Percentiles rank a stretch among this genome's conserved stretches.
phyloP scores from a whole-genome alignment of 2,329 filamentous ascomycete genomes.

The Aspergillus spinulosporus region DNA sequence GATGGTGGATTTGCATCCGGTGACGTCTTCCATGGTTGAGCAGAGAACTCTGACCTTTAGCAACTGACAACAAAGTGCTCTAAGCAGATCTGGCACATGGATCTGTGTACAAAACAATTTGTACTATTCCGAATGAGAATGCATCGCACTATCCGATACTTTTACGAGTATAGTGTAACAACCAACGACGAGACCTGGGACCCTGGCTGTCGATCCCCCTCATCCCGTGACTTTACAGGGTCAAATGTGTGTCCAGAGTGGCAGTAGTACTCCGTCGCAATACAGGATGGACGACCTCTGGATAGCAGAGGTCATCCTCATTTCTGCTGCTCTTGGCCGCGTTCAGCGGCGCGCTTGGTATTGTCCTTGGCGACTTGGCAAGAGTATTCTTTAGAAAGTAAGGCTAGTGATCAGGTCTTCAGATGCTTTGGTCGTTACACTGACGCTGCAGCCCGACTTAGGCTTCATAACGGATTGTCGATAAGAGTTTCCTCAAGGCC shows the following conservation, averaged over 20 bases:
- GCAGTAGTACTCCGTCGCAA: no score
- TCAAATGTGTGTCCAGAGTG: no score
- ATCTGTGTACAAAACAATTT: no score
- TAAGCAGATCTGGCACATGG: background rate
- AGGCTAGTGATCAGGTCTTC: no score
- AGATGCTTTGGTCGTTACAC: no score
- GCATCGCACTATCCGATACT: no score
- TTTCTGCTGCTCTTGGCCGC: background rate
- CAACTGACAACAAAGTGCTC: background rate
- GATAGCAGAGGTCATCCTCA: background rate
- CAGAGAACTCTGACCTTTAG: background rate
- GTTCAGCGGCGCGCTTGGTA: background rate
- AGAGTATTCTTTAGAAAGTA: no score
- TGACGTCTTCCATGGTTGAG: slow-evolving; percentile 1
- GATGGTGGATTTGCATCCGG: background rate
- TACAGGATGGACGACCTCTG: background rate
- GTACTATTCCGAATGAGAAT: background rate
- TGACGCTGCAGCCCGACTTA: no score
- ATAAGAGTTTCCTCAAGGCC: no score
- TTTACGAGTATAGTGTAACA: no score
- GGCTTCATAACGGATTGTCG: no score
- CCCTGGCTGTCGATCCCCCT: background rate
- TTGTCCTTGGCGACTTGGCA: no score
- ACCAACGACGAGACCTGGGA: background rate
- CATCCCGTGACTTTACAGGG: background rate